Evolutionary conservation across 2,329 filamentous ascomycete species (phyloP), one percentile per base, ranked within the genome.

Genomic region (Botrytis medusae): DNA sequence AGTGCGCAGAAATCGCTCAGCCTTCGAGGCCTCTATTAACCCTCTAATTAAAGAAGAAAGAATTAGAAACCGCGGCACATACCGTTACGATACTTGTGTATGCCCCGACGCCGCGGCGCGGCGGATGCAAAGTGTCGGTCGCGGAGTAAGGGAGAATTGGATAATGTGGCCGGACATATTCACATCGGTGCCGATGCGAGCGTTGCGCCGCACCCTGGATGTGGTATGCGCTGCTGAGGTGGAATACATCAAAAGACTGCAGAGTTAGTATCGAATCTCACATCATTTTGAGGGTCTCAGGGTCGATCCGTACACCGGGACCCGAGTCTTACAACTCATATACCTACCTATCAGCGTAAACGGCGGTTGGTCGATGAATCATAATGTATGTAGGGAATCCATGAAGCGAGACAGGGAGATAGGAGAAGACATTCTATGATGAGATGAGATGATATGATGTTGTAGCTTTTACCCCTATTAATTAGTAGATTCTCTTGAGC

Each of bases 61-160:
- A 42, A 40, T 42, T 22, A 62, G 60, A 62, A n/a, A 62, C 60
- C 37, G 34, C 34, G 37, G 60, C 3, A 62, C 37, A 0, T 37
- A 62, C 34, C 34, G 12, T n/a, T 42, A 18, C 34, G 42, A n/a
- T 9, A 40, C 9, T 34, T 37, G 9, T 18, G 51, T 18, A 8
- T 29, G n/a, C 16, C 34, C 37, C 22, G 37, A 62, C 34, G 14
- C 22, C 60, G 57, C 57, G 57, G 16, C 29, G 57, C 57, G 57
- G 57, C 57, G 60, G 60, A 62, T 62, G 37, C 59, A 22, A 25
- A 61, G 37, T n/a, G 25, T 61, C 22, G 60, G 60, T 62, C 37
- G 60, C 34, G 34, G 60, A 62, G 60, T 18, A 62, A 62, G 60
- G 60, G 60, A 62, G 34, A 62, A 62, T 18, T 37, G 34, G 32